phyloP scores from a whole-genome alignment of 257 asterid species.

The Cynanchum wilfordii region DNA sequence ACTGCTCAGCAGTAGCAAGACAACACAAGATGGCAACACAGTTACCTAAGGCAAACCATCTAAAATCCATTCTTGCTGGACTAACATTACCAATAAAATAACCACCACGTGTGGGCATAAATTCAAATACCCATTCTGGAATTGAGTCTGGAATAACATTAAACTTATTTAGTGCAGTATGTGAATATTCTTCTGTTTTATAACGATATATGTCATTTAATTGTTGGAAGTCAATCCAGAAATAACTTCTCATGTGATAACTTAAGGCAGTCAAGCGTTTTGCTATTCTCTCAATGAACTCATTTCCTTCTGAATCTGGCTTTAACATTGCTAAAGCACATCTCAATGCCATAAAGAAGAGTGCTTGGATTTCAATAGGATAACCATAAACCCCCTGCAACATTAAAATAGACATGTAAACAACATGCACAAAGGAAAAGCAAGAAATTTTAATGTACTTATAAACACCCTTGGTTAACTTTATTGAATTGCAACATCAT shows the following conservation, averaged over 20 bases:
- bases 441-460: background rate
- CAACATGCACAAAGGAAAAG: background rate
- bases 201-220: constrained; percentile 65
- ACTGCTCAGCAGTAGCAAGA: constrained; percentile 66
- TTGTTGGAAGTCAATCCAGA: constrained; percentile 76
- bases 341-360: constrained; percentile 73
- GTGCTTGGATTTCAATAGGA: constrained; percentile 79
- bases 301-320: constrained; percentile 60
- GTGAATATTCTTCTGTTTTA: constrained; percentile 76
- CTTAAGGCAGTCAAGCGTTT: constrained; percentile 75
- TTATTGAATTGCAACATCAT: background rate
- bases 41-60: constrained; percentile 75
- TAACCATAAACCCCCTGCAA: constrained; percentile 73
- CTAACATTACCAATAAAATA: constrained; percentile 71
- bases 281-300: constrained; percentile 56
- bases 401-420: constrained; percentile 13
- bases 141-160: constrained; percentile 75
- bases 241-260: constrained; percentile 70
- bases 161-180: constrained; percentile 73
- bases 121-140: constrained; percentile 73
- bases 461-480: background rate
- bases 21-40: constrained; percentile 64
- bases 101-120: constrained; percentile 71
- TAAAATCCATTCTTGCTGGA: constrained; percentile 77
- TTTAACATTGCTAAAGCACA: constrained; percentile 55